Evolutionary conservation across 2,329 filamentous ascomycete genomes (phyloP), one percentile per base, ranked within the genome.

Genomic region (Lasiodiplodia theobromae): DNA sequence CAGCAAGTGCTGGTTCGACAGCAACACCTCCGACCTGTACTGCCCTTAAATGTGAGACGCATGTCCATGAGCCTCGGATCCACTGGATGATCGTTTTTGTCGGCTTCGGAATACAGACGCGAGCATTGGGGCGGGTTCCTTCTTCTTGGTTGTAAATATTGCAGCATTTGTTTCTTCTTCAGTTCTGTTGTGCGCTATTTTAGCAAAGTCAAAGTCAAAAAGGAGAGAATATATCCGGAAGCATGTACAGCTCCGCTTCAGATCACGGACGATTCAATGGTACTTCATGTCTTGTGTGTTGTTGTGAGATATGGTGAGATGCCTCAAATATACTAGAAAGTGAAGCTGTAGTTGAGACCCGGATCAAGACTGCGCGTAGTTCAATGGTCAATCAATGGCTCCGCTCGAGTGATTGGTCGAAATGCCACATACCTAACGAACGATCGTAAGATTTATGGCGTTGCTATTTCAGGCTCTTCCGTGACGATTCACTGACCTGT

Each of bases 1-100:
- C n/a, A 58, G 18, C 65, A 67, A 67, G 53, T 67, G 65, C 65
- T 31, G 14, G 54, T 67, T 37, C 65, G 65, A 67, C 44, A 34
- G 25, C 38, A 49, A 34, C 21, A 67, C 65, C 31, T n/a, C 18
- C 28, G 65, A 67, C 54, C 54, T 67, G 16, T 67, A 67, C 65
- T 67, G 65, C 65, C 31, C 65, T 34, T 67, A 60, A 52, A 44
- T 25, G 34, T 12, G 12, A n/a, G 3, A 8, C 16, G 12, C 12
- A 18, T 16, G 34, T 7, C 6, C 8, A 23, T 23, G 23, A 23
- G 23, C 40, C 25, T 18, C 23, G 6, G 28, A 34, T n/a, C 11
- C 11, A 23, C 11, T 12, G 25, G 28, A 34, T 34, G 31, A 34
- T 34, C 31, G 16, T 5, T 57, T 38, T 40, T 5, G 54, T 12